Base-by-base conservation (phyloP, 768 basidiomycete genomes). In the Amanita jacksonii region DNA sequence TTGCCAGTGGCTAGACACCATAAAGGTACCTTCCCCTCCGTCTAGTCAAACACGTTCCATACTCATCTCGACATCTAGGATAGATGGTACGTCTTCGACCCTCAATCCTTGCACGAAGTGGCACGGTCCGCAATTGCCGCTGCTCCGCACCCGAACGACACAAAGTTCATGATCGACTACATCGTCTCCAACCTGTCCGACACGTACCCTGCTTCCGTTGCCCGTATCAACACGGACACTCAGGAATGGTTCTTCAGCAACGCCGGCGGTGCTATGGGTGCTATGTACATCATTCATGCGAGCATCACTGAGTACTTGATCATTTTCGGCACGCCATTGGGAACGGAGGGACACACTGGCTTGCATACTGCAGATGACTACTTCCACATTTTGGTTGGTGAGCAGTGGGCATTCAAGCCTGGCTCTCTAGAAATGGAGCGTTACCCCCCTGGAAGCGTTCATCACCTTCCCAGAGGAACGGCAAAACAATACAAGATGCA, bases 401-500 rank as follows among this genome's bases (percentile, higher is more conserved):
- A 94, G 63, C 89, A 99, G 61, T 94, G 90, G 81, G 94, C 93
- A 0, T 96, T 90, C 61, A 58, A 43, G 19, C 81, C 94, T 0
- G 93, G 92, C 22, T 71, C 72, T 4, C 67, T 97, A 19, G 79
- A 83, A 53, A 86, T 78, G 76, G 91, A 97, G 74, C 66, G 76
- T 16, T 99, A 99, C 60, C 64, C 68, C 4, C 66, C 91, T 0
- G 96, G 96, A 2, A 79, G 74, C 42, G 84, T 96, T 2, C 89
- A 99, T 61, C 72, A 83, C 57, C 68, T 98, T 45, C 81, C 72
- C 8, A 69, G 94, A 30, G 91, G 91, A 4, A 73, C 76, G 2
- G 83, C 79, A 45, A 97, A 96, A 69, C 96, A 99, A 63, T 98
- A 98, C 66, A 94, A 93, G 62, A 93, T 97, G 86, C 89, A 89